Base-by-base conservation (phyloP, 2,329 filamentous ascomycete genomes). In the Penicillium sp. region DNA sequence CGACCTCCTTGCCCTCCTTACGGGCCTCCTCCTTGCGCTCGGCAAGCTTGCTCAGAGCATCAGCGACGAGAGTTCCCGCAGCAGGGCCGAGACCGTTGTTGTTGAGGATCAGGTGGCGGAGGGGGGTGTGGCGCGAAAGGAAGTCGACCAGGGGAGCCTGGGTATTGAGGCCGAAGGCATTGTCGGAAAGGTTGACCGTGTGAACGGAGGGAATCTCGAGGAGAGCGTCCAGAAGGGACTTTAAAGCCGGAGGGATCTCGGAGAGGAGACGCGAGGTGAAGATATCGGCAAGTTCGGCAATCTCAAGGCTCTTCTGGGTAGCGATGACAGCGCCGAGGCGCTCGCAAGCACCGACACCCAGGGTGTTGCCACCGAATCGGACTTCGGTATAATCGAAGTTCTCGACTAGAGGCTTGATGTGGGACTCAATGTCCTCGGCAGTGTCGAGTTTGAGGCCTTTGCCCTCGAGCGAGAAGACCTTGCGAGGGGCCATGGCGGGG, bases 81-180 rank as follows among this genome's bases (percentile, higher is more conserved):
- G 91, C 87, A 21, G 94, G 94, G 12, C 94, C 94, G 34, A 99
- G 84, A 26, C 94, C 94, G 73, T 99, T 99, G 81, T 99, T 99
- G 81, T 97, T 97, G 53, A 99, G 85, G 74, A 95, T 90, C 26
- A 99, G 84, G 74, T 96, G 92, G 74, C 92, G 91, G 39, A 99
- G 85, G 2, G 94, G 93, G 3, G 89, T 85, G 75, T 97, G 93
- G 53, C 86, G 82, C 50, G 89, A 86, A 57, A 99, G 85, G 77
- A 99, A 99, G 54, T 89, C 89, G 62, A 96, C 89, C 45, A 99
- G 84, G 9, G 93, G 94, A 33, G 90, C 91, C 72, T 95, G 89
- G 15, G 90, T 96, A 76, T 96, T 96, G 56, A 96, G 85, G 51
- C 94, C 94, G 67, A 99, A 99, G 42, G 94, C 94, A 74, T 99